phyloP scores from a whole-genome alignment of 306 rosid species.

The Vigna reflexopilosa region DNA sequence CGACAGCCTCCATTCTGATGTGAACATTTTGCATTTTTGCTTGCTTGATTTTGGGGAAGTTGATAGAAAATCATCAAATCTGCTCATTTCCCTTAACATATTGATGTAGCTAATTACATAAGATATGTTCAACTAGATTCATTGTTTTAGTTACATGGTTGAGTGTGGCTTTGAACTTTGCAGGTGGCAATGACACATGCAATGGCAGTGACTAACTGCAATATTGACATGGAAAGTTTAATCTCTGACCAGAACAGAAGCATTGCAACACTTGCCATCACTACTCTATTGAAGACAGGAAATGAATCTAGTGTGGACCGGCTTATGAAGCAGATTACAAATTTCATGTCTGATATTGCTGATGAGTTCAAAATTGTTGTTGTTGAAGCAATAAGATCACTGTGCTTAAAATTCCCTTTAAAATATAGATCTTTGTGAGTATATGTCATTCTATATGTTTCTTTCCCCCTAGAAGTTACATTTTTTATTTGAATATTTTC shows the following conservation, averaged over 20 bases:
- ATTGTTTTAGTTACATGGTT: conserved; percentile 27
- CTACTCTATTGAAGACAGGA: conserved; percentile 98
- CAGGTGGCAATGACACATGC: conserved; percentile 99
- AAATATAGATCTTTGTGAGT: conserved; percentile 96
- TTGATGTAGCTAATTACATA: conserved; percentile 13
- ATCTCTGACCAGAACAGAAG: conserved; percentile 97
- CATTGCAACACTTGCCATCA: conserved; percentile 98
- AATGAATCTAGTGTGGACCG: conserved; percentile 98
- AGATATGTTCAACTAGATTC: conserved; percentile 13
- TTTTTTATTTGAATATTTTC: conserved; percentile 8
- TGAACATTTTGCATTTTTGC: conserved; percentile 22
- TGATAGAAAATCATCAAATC: neutral
- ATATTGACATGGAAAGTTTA: conserved; percentile 97
- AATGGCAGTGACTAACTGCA: conserved; percentile 99
- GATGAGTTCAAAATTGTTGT: conserved; percentile 98
- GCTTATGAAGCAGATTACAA: conserved; percentile 97
- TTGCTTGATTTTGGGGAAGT: conserved; percentile 32
- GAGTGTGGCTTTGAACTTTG: conserved; percentile 45
- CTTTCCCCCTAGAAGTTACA: conserved; percentile 12
- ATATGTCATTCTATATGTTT: conserved; percentile 31
- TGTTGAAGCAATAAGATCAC: conserved; percentile 94
- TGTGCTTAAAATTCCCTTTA: conserved; percentile 94
- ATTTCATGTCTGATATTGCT: conserved; percentile 97
- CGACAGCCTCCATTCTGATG: conserved; percentile 3
- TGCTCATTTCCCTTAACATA: neutral